Evolutionary conservation across 306 rosid genomes (phyloP).

Genomic region (Quercus robur): DNA sequence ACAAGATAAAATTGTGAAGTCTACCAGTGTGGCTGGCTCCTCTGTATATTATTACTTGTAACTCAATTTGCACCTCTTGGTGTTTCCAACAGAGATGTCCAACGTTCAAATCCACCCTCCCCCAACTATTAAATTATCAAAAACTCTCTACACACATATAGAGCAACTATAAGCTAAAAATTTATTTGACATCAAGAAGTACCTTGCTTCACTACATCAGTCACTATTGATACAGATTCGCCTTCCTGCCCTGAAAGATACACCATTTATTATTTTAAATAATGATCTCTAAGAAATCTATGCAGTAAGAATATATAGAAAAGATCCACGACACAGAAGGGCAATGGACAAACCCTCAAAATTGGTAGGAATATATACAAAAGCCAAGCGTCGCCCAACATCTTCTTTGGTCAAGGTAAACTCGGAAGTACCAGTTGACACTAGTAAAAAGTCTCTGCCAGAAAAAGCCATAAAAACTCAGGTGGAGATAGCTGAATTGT

Average conservation of each 20-base stretch:
- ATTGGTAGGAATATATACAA: conserved; percentile 79
- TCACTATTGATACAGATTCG: conserved; percentile 54
- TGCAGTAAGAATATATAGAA: conserved; percentile 9
- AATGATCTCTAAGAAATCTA: conserved; percentile 6
- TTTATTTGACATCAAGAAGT: conserved; percentile 23
- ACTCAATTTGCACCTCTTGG: too few species aligned
- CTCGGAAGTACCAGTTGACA: conserved; percentile 81
- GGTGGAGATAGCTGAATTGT: conserved; percentile 14
- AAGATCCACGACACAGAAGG: conserved; percentile 16
- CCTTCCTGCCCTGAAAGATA: conserved; percentile 85
- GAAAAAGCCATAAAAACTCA: conserved; percentile 18
- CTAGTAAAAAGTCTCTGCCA: conserved; percentile 56
- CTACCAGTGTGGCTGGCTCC: neutral
- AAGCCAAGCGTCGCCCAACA: conserved; percentile 69
- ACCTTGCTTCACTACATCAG: conserved; percentile 84
- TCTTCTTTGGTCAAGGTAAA: conserved; percentile 88
- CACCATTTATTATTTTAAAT: conserved; percentile 18
- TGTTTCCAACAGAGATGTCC: too few species aligned
- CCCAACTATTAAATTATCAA: too few species aligned
- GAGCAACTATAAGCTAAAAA: conserved; percentile 12
- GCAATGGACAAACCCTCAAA: conserved; percentile 65
- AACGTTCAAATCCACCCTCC: too few species aligned
- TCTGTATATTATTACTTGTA: neutral
- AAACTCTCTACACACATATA: neutral
- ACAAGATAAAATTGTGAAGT: neutral